Percentiles rank a stretch among this genome's conserved stretches.
phyloP scores from a whole-genome alignment of 2,329 filamentous ascomycete species.

The Exophiala mesophila region DNA sequence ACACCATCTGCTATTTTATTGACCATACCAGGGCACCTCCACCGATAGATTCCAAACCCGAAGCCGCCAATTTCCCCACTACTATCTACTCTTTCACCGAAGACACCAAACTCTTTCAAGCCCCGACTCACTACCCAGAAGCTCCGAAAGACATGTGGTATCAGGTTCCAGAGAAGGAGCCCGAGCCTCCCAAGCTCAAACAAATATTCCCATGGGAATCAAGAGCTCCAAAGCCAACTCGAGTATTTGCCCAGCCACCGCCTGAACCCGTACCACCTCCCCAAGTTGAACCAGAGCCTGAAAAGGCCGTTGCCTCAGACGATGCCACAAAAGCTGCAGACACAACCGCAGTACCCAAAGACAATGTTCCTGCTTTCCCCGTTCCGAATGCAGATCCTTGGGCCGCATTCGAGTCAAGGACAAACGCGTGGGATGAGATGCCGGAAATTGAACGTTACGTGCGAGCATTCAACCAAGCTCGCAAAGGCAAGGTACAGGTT shows the following conservation, averaged over 20 bases:
- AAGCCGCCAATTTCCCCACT: slow-evolving; percentile 76
- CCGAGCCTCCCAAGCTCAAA: slow-evolving; percentile 55
- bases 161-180: slow-evolving; percentile 59
- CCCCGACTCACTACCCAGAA: slow-evolving; percentile 72
- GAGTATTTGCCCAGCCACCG: slow-evolving; percentile 40
- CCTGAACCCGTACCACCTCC: slow-evolving; percentile 18
- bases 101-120: slow-evolving; percentile 68
- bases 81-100: slow-evolving; percentile 79
- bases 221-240: slow-evolving; percentile 56
- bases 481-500: slow-evolving; percentile 46
- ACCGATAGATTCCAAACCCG: slow-evolving; percentile 65
- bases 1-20: slow-evolving; percentile 25
- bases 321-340: slow-evolving; percentile 17
- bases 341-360: slow-evolving; percentile 5
- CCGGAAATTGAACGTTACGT: slow-evolving; percentile 86
- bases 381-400: slow-evolving; percentile 20
- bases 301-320: slow-evolving; percentile 3
- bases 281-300: slow-evolving; percentile 12
- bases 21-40: slow-evolving; percentile 51
- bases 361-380: slow-evolving; percentile 6
- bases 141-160: slow-evolving; percentile 88
- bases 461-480: slow-evolving; percentile 62
- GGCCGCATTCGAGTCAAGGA: slow-evolving; percentile 65
- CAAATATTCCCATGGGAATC: slow-evolving; percentile 89
- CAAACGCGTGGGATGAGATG: slow-evolving; percentile 90